Base-by-base conservation (phyloP, 768 basidiomycete species). In the Epithele typhae region DNA sequence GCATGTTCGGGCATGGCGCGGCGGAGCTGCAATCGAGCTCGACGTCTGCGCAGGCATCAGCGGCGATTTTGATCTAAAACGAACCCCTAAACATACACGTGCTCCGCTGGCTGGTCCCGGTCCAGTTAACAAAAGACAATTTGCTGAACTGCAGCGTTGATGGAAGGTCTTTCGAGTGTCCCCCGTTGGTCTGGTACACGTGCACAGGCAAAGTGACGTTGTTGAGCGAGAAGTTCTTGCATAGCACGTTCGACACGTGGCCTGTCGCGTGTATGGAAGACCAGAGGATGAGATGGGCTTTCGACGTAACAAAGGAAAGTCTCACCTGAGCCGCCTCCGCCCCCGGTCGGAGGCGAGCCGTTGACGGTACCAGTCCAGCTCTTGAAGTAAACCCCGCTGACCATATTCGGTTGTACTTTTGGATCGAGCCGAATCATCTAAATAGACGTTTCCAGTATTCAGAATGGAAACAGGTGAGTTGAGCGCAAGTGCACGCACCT, bases 321-420 rank as follows among this genome's bases (percentile, higher is more conserved):
- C 36, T 24, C 40, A 75, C 77, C 75, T 37, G 67, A 56, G 9
- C 75, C 79, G 8, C 76, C 79, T 10, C 79, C 78, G 6, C 79
- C 80, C 5, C 75, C 76, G 30, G 74, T 78, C 1, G 78, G 79
- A 10, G 79, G 79, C 1, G 59, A 55, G 2, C 79, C 78, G 50
- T 76, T 69, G 5, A 75, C 69, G 5, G 69, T 62, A 1, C 73
- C 77, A 19, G 69, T 69, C 77, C 78, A 81, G 0, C 75, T 69
- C 61, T 81, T 79, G 59, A 79, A 70, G 58, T 78, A 79, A 1
- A 79, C 76, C n/a, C 76, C 79, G 30, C 68, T 72, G 1, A 54
- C 66, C 76, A 79, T 78, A 61, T 79, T 79, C 4, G 79, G 79
- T 55, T 82, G 78, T 5, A 77, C 64, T 19, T 62, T 59, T 0